Evolutionary conservation across 2,329 filamentous ascomycete species (phyloP).

Genomic region (Ceratocystis destructans): DNA sequence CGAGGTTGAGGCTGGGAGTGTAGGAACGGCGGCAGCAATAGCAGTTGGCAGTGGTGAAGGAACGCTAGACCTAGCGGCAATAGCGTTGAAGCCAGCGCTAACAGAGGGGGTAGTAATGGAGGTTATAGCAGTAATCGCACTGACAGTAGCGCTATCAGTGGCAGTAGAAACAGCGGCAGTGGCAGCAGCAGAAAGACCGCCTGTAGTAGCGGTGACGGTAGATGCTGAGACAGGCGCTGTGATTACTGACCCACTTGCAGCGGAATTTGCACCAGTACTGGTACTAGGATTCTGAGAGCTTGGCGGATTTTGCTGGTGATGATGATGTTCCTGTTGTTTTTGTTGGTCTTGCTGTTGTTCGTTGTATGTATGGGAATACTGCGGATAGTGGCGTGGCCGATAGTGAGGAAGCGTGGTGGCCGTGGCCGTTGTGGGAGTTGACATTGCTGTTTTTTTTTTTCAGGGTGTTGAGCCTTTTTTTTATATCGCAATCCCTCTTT

Average conservation of each 20-base stretch:
- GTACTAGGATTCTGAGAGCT: neutral
- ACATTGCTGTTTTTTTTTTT: conserved; percentile 39
- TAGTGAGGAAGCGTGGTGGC: conserved; percentile 41
- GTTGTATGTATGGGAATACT: conserved; percentile 17
- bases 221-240: conserved; percentile 7
- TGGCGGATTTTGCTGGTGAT: conserved; percentile 1
- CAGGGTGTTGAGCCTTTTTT: neutral
- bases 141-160: conserved; percentile 35
- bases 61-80: neutral
- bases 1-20: conserved; percentile 3
- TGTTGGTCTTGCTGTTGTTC: conserved; percentile 6
- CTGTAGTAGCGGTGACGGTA: neutral
- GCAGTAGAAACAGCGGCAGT: conserved; percentile 41
- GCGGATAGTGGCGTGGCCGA: conserved; percentile 47
- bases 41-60: conserved; percentile 45
- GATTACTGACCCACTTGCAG: neutral
- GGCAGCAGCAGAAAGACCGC: conserved; percentile 14
- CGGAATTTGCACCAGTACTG: neutral
- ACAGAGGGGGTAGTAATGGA: conserved; percentile 26
- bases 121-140: conserved; percentile 44
- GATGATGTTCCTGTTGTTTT: neutral
- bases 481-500: neutral
- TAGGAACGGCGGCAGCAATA: conserved; percentile 39
- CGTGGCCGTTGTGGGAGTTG: conserved; percentile 66
- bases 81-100: neutral